These are phyloP conservation scores for Solanum hybrid DNA, from an alignment of 305 asterid species.

Conservation along the genomic window DNA sequence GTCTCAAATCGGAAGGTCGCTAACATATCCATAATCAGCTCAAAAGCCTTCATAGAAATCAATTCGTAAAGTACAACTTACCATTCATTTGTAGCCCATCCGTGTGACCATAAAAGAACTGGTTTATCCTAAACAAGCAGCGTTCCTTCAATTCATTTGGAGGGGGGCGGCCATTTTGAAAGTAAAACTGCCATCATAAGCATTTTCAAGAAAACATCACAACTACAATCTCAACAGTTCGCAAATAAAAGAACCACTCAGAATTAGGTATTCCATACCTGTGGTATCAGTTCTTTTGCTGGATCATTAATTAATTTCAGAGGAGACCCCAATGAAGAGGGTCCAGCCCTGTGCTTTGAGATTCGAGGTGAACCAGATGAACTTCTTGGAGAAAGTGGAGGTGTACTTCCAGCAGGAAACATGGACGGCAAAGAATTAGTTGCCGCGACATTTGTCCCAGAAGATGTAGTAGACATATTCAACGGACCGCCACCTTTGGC, in stretches of 20 bases:
- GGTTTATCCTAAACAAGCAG: constrained; percentile 85
- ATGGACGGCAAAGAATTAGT: constrained; percentile 85
- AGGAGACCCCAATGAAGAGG: constrained; percentile 77
- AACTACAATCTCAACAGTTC: neutral
- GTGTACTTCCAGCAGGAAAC: constrained; percentile 98
- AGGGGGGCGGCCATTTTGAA: constrained; percentile 86
- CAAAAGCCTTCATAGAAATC: neutral
- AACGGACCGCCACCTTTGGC: constrained; percentile 75
- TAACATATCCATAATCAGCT: neutral
- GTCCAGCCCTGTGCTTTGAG: constrained; percentile 78
- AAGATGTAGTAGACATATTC: constrained; percentile 52
- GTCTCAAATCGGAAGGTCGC: neutral
- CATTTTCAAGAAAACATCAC: constrained; percentile 9
- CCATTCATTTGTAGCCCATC: constrained; percentile 93
- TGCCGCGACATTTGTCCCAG: constrained; percentile 50
- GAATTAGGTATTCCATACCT: constrained; percentile 39
- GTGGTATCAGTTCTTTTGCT: constrained; percentile 88
- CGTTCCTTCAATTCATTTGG: constrained; percentile 90
- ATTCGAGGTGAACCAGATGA: constrained; percentile 94
- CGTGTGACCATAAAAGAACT: constrained; percentile 84
- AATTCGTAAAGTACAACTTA: constrained; percentile 24
- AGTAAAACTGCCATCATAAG: constrained; percentile 68
- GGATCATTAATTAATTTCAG: constrained; percentile 77
- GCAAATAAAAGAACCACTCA: neutral
- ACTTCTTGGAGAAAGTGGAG: constrained; percentile 99